Evolutionary conservation across 1,284 basidiomycete species (phyloP).

Genomic region (Paramarasmius palmivorus): DNA sequence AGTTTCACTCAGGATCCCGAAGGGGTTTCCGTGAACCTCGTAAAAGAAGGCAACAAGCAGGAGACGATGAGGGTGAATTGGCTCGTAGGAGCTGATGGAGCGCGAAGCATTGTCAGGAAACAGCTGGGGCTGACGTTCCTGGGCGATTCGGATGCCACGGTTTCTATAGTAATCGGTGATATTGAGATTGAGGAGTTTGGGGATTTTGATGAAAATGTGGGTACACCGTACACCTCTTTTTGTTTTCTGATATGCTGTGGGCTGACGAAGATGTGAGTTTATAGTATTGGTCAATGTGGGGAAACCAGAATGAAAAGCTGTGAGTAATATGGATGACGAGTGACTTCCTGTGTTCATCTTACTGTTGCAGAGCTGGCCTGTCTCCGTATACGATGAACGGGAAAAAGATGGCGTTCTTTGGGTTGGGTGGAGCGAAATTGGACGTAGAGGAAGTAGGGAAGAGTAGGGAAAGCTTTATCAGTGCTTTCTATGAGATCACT

Average conservation of each 20-base stretch:
- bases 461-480: slow-evolving; percentile 28
- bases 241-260: too few relatives aligned
- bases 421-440: slow-evolving; percentile 29
- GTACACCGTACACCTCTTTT: too few relatives aligned
- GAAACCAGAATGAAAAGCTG: not conserved
- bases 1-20: slow-evolving; percentile 34
- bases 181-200: not conserved
- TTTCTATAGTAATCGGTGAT: not conserved
- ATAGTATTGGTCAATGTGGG: not conserved
- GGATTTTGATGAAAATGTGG: not conserved
- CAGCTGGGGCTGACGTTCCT: slow-evolving; percentile 7
- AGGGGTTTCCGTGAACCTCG: slow-evolving; percentile 32
- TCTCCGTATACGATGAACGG: slow-evolving; percentile 28
- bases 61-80: slow-evolving; percentile 4
- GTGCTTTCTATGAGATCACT: slow-evolving; percentile 30
- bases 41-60: slow-evolving; percentile 22
- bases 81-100: slow-evolving; percentile 16
- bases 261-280: too few relatives aligned
- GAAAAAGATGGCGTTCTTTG: slow-evolving; percentile 35
- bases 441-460: slow-evolving; percentile 26
- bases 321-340: not conserved
- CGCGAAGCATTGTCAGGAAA: slow-evolving; percentile 13
- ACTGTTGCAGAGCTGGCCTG: slow-evolving; percentile 29
- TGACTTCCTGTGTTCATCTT: not conserved
- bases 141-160: not conserved